A percentile compares a stretch with the other conserved stretches of the same genome.
Conservation (phyloP, 148 eudicot species). For the Spergularia bocconei region DNA sequence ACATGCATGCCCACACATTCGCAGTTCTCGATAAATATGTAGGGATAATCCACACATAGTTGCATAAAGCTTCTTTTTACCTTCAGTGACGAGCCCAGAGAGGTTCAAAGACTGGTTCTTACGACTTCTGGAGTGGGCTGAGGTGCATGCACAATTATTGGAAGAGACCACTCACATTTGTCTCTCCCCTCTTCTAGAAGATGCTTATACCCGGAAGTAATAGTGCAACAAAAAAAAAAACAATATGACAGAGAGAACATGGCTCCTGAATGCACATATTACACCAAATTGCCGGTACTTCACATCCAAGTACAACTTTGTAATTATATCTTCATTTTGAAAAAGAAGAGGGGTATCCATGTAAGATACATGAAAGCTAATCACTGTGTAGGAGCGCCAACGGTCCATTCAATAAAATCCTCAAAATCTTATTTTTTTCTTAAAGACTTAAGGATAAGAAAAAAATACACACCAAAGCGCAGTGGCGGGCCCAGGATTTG, state of each 20-base stretch:
- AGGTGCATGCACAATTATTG: constrained; percentile 89
- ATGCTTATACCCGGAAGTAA: constrained; percentile 64
- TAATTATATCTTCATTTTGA: neutral
- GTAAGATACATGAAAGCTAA: neutral
- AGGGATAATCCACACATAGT: too few relatives aligned
- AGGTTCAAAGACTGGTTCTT: constrained; percentile 59
- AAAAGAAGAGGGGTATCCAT: neutral
- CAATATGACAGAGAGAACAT: neutral
- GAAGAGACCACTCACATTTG: constrained; percentile 95
- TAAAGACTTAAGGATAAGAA: too few relatives aligned
- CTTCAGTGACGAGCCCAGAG: constrained; percentile 69
- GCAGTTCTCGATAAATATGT: too few relatives aligned
- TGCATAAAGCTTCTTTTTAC: neutral
- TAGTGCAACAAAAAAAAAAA: neutral
- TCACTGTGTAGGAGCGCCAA: neutral
- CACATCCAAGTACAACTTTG: neutral
- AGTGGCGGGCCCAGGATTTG: too few relatives aligned
- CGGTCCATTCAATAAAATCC: neutral
- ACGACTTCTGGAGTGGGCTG: constrained; percentile 56
- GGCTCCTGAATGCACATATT: neutral
- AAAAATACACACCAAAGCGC: too few relatives aligned
- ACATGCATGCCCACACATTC: too few relatives aligned
- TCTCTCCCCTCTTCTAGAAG: constrained; percentile 89
- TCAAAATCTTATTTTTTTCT: neutral
- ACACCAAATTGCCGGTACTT: neutral